Base-by-base conservation (phyloP, 805 yeast genomes). In the Candida namnaoensis region DNA sequence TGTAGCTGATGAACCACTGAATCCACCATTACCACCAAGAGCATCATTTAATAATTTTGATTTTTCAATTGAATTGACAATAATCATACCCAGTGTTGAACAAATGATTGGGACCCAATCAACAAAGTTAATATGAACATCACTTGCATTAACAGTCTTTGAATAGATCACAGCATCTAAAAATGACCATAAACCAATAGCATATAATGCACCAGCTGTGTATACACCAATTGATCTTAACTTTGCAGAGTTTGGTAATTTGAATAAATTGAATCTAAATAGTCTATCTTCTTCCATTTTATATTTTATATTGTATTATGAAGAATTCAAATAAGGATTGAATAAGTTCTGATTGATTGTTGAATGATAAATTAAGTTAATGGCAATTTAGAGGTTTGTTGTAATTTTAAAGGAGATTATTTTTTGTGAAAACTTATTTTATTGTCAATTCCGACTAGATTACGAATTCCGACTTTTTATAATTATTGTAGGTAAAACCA, bases 81-180 rank as follows among this genome's bases (percentile, higher is more conserved):
- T 80, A 36, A 90, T 66, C 87, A 90, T 90, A 2, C 99, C 99
- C 32, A 88, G 60, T 0, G 95, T 78, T 7, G 95, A 81, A 50
- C 96, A 84, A 27, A 91, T 73, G 48, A 85, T 79, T 5, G 99
- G 99, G 40, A 93, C 78, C 99, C 99, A 91, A 64, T 91, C 99
- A 35, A 87, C 82, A 56, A 91, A 86, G 5, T 91, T 80, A 27
- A 93, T 87, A 58, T 91, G 97, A 7, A 88, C 87, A 36, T 70
- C 69, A 0, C 95, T 82, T 1, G 88, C 95, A 66, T 91, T 91
- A 38, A 81, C 82, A 14, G 88, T 82, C 48, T 78, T 81, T 36
- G 95, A 83, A 62, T 78, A 91, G 32, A 93, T 73, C 2, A 95
- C 88, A 1, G 96, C 87, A 62, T 91, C 98, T 15, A 93, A 62